These are phyloP conservation scores for Triangularia verruculosa DNA, from an alignment of 2,329 filamentous ascomycete genomes.

Conservation along the genomic window DNA sequence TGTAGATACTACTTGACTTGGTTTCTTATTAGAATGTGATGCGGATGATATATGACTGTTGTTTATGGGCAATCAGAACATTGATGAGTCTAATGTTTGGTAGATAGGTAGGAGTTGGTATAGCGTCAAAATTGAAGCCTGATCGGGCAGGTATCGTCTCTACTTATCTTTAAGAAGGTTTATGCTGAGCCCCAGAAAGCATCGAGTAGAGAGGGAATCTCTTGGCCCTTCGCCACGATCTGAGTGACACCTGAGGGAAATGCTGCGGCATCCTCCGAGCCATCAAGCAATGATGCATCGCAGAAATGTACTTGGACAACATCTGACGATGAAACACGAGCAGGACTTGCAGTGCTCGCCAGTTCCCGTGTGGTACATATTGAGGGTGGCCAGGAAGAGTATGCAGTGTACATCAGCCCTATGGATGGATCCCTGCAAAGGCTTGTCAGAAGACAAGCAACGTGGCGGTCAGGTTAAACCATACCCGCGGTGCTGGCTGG, in stretches of 20 bases:
- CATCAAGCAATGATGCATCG: neutral
- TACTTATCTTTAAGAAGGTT: constrained; percentile 4
- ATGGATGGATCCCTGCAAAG: constrained; percentile 7
- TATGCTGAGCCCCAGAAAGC: neutral
- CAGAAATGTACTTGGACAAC: neutral
- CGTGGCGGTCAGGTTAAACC: constrained; percentile 13
- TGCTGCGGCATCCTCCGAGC: constrained; percentile 5
- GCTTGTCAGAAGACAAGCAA: constrained; percentile 6
- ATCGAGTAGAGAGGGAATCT: constrained; percentile 8
- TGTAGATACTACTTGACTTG: neutral
- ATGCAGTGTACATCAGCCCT: constrained; percentile 19
- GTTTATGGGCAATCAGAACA: neutral
- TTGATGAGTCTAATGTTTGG: neutral
- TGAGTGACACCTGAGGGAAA: neutral
- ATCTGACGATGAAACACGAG: constrained; percentile 5
- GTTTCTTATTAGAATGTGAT: neutral
- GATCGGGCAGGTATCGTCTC: constrained; percentile 2
- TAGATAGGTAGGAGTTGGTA: neutral
- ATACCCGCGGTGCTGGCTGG: constrained; percentile 14
- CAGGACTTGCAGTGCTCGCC: constrained; percentile 9
- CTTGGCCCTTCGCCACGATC: constrained; percentile 1
- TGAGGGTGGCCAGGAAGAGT: constrained; percentile 1
- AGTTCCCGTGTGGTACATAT: constrained; percentile 7
- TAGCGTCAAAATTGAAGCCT: neutral
- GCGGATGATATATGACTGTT: neutral